Conservation (phyloP, 352 stramenopile species). For the Globisporangium mamillatum region DNA sequence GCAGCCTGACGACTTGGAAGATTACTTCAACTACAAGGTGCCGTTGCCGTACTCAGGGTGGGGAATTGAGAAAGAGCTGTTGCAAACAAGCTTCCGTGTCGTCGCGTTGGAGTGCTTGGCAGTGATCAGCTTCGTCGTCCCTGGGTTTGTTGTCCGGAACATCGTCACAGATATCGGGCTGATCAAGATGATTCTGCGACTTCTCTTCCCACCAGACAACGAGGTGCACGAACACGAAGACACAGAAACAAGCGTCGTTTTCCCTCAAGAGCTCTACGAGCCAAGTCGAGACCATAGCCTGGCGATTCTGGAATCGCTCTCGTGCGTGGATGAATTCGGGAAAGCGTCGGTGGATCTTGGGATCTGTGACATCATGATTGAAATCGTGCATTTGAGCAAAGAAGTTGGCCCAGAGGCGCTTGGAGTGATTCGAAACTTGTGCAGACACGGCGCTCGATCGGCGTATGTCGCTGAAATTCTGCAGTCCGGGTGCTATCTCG, state of each 20-base stretch:
- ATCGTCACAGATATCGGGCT: conserved; percentile 47
- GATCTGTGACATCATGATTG: conserved; percentile 78
- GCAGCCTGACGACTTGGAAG: conserved; percentile 27
- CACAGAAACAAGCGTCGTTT: conserved; percentile 42
- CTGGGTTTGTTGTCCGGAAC: conserved; percentile 54
- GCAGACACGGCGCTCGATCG: conserved; percentile 35
- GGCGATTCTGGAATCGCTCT: conserved; percentile 50
- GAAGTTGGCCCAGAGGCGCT: conserved; percentile 54
- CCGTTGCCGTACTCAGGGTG: conserved; percentile 60
- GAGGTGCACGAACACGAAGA: conserved; percentile 71
- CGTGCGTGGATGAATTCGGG: conserved; percentile 55
- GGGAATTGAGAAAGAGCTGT: conserved; percentile 40
- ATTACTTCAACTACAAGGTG: conserved; percentile 25
- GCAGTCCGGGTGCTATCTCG: conserved; percentile 67
- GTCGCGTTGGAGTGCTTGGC: conserved; percentile 67
- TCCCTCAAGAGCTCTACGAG: conserved; percentile 61
- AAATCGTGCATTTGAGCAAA: conserved; percentile 61
- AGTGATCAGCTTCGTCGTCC: conserved; percentile 51
- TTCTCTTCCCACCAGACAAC: conserved; percentile 74
- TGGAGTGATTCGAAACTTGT: conserved; percentile 67
- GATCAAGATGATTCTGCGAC: conserved; percentile 72
- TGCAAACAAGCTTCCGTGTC: conserved; percentile 54
- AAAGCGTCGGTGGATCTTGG: conserved; percentile 45
- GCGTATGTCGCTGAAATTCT: conserved; percentile 63
- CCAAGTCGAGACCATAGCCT: conserved; percentile 61